These are phyloP conservation scores for Achaetomiella virescens DNA, from an alignment of 495 filamentous ascomycete genomes.

Conservation along the genomic window DNA sequence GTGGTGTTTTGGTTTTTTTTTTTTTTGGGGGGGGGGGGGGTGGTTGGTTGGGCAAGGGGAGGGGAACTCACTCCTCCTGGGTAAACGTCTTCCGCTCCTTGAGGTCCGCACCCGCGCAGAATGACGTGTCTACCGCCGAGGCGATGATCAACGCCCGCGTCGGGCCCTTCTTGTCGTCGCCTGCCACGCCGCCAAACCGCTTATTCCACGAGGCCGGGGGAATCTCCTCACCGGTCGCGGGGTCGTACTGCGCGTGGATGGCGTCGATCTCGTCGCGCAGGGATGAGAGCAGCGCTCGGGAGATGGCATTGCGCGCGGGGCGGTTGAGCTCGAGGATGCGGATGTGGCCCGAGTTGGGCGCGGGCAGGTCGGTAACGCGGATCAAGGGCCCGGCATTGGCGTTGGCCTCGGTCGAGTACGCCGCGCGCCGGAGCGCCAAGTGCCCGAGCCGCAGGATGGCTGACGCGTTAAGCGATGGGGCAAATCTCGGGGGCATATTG, in stretches of 20 bases:
- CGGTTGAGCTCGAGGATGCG: constrained; percentile 82
- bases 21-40: too few relatives aligned
- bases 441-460: constrained; percentile 1
- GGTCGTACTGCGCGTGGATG: constrained; percentile 61
- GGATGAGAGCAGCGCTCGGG: constrained; percentile 61
- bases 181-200: constrained; percentile 36
- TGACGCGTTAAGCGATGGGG: constrained; percentile 1
- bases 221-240: constrained; percentile 44
- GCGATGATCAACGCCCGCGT: constrained; percentile 76
- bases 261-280: constrained; percentile 63
- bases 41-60: not conserved
- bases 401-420: constrained; percentile 31
- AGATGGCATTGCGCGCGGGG: constrained; percentile 89
- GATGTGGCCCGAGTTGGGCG: constrained; percentile 77
- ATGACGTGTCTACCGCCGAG: constrained; percentile 69
- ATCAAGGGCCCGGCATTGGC: constrained; percentile 47
- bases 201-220: constrained; percentile 28
- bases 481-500: constrained; percentile 15
- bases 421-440: constrained; percentile 8
- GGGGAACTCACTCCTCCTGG: constrained; percentile 51
- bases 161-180: constrained; percentile 37
- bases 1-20: too few relatives aligned
- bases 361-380: constrained; percentile 62
- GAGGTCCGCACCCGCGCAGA: constrained; percentile 91
- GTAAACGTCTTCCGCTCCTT: constrained; percentile 78